These are phyloP conservation scores for Avena sativa DNA, from an alignment of 176 grass and related monocot species.

Conservation along the genomic window DNA sequence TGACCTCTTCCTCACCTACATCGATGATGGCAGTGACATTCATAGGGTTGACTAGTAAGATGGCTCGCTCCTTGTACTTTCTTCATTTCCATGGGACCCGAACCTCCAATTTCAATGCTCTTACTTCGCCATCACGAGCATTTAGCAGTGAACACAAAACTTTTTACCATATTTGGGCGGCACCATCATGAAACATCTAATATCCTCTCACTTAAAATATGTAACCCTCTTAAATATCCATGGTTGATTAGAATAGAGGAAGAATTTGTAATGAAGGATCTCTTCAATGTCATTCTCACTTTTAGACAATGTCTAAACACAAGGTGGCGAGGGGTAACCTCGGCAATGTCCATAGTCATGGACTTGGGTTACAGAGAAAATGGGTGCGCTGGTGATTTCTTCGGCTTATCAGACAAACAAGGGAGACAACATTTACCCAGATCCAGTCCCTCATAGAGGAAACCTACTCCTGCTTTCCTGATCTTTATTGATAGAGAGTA, in stretches of 20 bases:
- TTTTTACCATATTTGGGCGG: not conserved
- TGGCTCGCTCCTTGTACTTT: not conserved
- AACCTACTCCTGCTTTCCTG: too few relatives aligned
- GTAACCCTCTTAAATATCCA: not conserved
- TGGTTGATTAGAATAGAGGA: not conserved
- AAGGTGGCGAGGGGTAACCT: not conserved
- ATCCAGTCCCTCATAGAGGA: too few relatives aligned
- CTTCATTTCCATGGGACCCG: not conserved
- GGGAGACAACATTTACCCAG: too few relatives aligned
- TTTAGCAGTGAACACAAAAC: not conserved
- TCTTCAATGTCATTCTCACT: not conserved
- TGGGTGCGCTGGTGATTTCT: too few relatives aligned
- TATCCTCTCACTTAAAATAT: not conserved
- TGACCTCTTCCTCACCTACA: not conserved
- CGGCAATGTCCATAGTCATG: too few relatives aligned
- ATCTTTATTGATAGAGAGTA: too few relatives aligned
- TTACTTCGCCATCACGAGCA: not conserved
- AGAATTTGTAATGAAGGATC: not conserved
- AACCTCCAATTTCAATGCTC: not conserved
- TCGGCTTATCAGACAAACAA: too few relatives aligned
- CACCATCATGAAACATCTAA: not conserved
- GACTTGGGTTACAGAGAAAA: too few relatives aligned
- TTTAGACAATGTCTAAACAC: not conserved
- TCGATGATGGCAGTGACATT: not conserved
- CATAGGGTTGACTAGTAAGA: not conserved